Percentiles rank a stretch among this genome's conserved stretches.
These are phyloP conservation scores for Solanum corneliomulleri DNA, from an alignment of 257 asterid genomes.

Conservation along the genomic window DNA sequence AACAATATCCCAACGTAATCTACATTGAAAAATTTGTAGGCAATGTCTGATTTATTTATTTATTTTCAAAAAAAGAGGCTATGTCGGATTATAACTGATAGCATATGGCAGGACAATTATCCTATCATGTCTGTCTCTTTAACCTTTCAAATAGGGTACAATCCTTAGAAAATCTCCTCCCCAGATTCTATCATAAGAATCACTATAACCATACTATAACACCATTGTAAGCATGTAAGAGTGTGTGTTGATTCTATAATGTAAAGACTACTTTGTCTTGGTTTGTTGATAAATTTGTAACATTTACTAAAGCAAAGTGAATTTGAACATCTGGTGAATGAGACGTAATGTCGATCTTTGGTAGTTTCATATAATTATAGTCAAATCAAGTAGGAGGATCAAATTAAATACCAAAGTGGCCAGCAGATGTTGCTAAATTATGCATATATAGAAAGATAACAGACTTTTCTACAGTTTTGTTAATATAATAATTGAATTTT, in stretches of 20 bases:
- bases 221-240: not conserved
- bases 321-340: not conserved
- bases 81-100: not conserved
- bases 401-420: not conserved
- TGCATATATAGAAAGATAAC: not conserved
- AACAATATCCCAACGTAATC: not conserved
- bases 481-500: not conserved
- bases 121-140: not conserved
- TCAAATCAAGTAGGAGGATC: not conserved
- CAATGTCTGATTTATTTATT: not conserved
- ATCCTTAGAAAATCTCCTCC: not conserved
- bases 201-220: not conserved
- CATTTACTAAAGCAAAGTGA: not conserved
- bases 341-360: not conserved
- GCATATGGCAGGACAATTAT: not conserved
- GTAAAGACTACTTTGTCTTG: not conserved
- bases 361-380: not conserved
- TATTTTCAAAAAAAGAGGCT: not conserved
- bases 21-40: not conserved
- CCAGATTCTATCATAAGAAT: not conserved
- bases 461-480: not conserved
- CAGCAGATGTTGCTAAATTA: not conserved
- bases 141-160: not conserved
- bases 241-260: not conserved
- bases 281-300: not conserved